These are phyloP conservation scores for Solanum etuberosum DNA, from an alignment of 257 asterid genomes.

Conservation along the genomic window DNA sequence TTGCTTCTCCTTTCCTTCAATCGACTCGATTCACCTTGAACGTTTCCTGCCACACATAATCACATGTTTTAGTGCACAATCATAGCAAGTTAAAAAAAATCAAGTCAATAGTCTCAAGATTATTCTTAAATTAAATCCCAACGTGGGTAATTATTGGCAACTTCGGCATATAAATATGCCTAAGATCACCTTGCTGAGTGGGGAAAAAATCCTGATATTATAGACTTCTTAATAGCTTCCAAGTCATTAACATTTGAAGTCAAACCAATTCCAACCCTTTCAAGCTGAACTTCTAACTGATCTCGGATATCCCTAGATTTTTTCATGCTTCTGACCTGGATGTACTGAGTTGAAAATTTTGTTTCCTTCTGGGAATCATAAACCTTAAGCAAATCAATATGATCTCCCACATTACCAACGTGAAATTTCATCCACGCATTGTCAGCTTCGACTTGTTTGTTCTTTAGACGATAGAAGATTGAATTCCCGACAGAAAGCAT, in stretches of 20 bases:
- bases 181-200: constrained; percentile 52
- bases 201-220: constrained; percentile 60
- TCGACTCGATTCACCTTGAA: too few relatives aligned
- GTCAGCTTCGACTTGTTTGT: too few relatives aligned
- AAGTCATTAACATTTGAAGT: constrained; percentile 33
- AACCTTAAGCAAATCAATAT: constrained; percentile 54
- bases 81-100: too few relatives aligned
- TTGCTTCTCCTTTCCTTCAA: too few relatives aligned
- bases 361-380: constrained; percentile 74
- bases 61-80: too few relatives aligned
- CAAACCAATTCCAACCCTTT: constrained; percentile 58
- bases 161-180: too few relatives aligned
- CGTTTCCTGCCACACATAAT: too few relatives aligned
- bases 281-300: constrained; percentile 59
- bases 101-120: too few relatives aligned
- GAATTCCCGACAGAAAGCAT: too few relatives aligned
- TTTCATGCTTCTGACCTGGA: neutral
- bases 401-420: constrained; percentile 74
- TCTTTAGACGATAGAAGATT: too few relatives aligned
- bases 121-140: too few relatives aligned
- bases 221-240: constrained; percentile 55
- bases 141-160: too few relatives aligned
- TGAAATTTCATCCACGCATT: constrained; percentile 62
- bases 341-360: constrained; percentile 54
- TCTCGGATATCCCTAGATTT: constrained; percentile 68